phyloP scores from a whole-genome alignment of 441 rosid genomes.

The Erysimum cheiri region DNA sequence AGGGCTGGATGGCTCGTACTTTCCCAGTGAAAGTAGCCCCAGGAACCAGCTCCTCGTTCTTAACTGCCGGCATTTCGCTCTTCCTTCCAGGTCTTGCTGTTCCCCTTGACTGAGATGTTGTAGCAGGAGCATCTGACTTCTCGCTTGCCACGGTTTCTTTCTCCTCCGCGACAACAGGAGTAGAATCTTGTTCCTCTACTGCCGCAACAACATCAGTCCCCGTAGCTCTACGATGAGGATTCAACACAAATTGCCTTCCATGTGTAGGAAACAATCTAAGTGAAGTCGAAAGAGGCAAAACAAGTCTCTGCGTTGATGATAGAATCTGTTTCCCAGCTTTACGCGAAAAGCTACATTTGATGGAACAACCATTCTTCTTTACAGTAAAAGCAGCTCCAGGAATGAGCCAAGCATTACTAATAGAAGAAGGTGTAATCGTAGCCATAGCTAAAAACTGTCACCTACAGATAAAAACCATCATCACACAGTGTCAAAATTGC shows the following conservation, averaged over 20 bases:
- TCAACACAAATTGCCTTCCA: conserved; percentile 47
- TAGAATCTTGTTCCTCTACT: conserved; percentile 67
- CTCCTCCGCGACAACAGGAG: conserved; percentile 55
- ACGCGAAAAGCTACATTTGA: conserved; percentile 60
- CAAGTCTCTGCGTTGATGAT: conserved; percentile 47
- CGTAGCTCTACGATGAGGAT: conserved; percentile 58
- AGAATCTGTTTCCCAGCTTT: conserved; percentile 46
- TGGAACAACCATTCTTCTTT: conserved; percentile 50
- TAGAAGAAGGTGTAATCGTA: conserved; percentile 59
- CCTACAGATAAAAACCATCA: conserved; percentile 15
- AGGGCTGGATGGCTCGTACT: conserved; percentile 91
- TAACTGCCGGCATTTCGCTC: conserved; percentile 86
- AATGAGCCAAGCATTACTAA: conserved; percentile 61
- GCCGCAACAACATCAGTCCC: conserved; percentile 66
- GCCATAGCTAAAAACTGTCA: conserved; percentile 49
- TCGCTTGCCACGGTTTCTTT: conserved; percentile 48
- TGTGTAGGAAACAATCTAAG: conserved; percentile 58
- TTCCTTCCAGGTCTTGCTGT: conserved; percentile 60
- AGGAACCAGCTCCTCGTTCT: conserved; percentile 76
- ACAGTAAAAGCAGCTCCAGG: conserved; percentile 59
- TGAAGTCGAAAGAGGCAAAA: conserved; percentile 58
- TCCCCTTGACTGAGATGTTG: conserved; percentile 57
- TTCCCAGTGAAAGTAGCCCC: conserved; percentile 90
- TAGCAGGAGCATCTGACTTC: conserved; percentile 47
- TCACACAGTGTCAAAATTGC: background rate